A percentile compares a stretch with the other conserved stretches of the same genome.
Conservation (phyloP, 2,329 filamentous ascomycete genomes). For the Cercospora brassicicola region DNA sequence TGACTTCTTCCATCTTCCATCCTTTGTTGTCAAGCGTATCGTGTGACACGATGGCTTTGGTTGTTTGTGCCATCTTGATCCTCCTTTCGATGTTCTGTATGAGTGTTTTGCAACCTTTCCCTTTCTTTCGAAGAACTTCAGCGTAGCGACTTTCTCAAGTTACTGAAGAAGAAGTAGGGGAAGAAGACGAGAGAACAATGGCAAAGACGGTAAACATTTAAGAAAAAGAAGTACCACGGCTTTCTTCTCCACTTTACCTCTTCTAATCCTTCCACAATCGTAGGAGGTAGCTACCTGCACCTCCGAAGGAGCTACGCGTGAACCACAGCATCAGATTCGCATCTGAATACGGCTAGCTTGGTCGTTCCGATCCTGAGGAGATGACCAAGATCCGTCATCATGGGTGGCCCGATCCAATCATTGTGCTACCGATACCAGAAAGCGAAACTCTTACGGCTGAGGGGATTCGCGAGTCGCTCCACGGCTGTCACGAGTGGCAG, state of each 20-base stretch:
- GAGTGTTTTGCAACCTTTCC: too few relatives aligned
- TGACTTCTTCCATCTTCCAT: slow-evolving; percentile 46
- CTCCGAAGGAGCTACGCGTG: not conserved
- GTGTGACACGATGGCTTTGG: slow-evolving; percentile 44
- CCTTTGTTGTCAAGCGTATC: slow-evolving; percentile 40
- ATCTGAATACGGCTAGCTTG: not conserved
- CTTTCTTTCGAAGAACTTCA: not conserved
- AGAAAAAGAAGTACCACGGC: not conserved
- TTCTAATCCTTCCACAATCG: not conserved
- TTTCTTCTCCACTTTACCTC: not conserved
- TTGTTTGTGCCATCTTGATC: slow-evolving; percentile 25
- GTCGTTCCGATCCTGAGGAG: slow-evolving; percentile 4
- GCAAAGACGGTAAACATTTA: slow-evolving; percentile 10
- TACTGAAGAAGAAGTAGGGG: not conserved
- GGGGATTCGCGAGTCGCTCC: not conserved
- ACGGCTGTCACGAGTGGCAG: slow-evolving; percentile 5
- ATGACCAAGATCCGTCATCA: not conserved
- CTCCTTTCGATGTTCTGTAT: slow-evolving; percentile 10
- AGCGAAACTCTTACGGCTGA: not conserved
- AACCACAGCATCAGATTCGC: not conserved
- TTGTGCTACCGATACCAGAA: not conserved
- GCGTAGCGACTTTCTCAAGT: slow-evolving; percentile 23
- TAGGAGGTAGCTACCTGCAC: not conserved
- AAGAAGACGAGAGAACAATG: slow-evolving; percentile 2
- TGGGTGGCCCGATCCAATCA: slow-evolving; percentile 12